Evolutionary conservation across 1,284 basidiomycete genomes (phyloP).

Genomic region (Marasmius oreades): DNA sequence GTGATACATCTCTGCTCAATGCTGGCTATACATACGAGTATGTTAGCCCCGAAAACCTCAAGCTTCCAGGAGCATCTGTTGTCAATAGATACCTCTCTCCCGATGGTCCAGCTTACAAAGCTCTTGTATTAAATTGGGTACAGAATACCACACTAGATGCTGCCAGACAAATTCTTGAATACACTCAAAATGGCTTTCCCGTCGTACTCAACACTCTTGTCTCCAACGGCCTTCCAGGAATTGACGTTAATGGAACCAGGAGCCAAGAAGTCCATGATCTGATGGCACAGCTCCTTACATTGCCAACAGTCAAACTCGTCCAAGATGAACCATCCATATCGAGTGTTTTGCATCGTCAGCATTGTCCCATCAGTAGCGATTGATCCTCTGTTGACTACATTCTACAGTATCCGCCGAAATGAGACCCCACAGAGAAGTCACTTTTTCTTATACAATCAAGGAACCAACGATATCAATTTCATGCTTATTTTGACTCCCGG

Average conservation of each 20-base stretch:
- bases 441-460: conserved; percentile 17
- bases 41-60: conserved; percentile 18
- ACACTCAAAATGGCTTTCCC: conserved; percentile 13
- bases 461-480: conserved; percentile 11
- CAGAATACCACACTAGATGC: conserved; percentile 17
- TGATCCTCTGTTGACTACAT: conserved; percentile 5
- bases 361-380: conserved; percentile 13
- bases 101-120: conserved; percentile 18
- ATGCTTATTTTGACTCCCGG: conserved; percentile 15
- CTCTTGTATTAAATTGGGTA: conserved; percentile 13
- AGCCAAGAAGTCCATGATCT: conserved; percentile 13
- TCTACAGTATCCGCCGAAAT: conserved; percentile 14
- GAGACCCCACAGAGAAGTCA: conserved; percentile 6
- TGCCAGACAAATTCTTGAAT: conserved; percentile 12
- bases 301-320: conserved; percentile 11
- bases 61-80: conserved; percentile 16
- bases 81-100: conserved; percentile 12
- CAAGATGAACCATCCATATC: conserved; percentile 10
- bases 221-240: conserved; percentile 17
- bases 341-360: conserved; percentile 10
- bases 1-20: conserved; percentile 11
- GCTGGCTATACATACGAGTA: conserved; percentile 19
- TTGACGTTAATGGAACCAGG: conserved; percentile 11
- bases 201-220: conserved; percentile 13
- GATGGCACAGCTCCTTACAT: conserved; percentile 14